These are phyloP conservation scores for Tieghemostelium lacteum DNA, from an alignment of 78 protist species.

Conservation along the genomic window DNA sequence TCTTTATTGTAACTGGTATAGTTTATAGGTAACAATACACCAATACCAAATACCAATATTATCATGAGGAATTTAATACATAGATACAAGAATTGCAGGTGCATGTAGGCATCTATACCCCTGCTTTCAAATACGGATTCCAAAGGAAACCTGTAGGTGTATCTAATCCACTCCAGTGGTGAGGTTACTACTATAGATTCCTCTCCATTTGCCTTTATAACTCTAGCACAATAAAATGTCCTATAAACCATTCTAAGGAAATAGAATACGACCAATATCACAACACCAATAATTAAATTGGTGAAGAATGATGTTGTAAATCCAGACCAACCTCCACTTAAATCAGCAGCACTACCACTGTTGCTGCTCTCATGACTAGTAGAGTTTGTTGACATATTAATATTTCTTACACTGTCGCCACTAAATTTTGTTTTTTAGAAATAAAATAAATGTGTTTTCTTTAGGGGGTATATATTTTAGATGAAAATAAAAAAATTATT, in stretches of 20 bases:
- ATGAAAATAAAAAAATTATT: too few species aligned
- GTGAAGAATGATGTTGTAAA: slow-evolving; percentile 30
- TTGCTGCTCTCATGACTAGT: too few species aligned
- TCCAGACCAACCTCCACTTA: slow-evolving; percentile 45
- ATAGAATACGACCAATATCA: slow-evolving; percentile 30
- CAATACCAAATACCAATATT: slow-evolving; percentile 62
- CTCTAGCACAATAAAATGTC: slow-evolving; percentile 49
- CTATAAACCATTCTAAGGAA: slow-evolving; percentile 47
- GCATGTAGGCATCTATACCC: slow-evolving; percentile 78
- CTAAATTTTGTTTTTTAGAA: too few species aligned
- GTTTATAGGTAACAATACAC: slow-evolving; percentile 50
- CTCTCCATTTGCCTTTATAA: slow-evolving; percentile 45
- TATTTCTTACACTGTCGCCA: too few species aligned
- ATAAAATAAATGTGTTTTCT: too few species aligned
- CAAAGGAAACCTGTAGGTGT: slow-evolving; percentile 25
- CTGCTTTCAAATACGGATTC: slow-evolving; percentile 52
- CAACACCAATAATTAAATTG: slow-evolving; percentile 30
- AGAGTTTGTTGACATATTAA: too few species aligned
- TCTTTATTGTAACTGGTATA: slow-evolving; percentile 17
- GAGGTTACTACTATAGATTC: not conserved
- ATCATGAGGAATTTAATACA: slow-evolving; percentile 24
- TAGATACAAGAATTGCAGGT: slow-evolving; percentile 40
- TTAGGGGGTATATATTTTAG: too few species aligned
- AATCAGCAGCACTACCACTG: not conserved
- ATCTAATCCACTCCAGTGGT: slow-evolving; percentile 39